These are phyloP conservation scores for Septoria petroselini DNA, from an alignment of 2,329 filamentous ascomycete species.

Conservation along the genomic window DNA sequence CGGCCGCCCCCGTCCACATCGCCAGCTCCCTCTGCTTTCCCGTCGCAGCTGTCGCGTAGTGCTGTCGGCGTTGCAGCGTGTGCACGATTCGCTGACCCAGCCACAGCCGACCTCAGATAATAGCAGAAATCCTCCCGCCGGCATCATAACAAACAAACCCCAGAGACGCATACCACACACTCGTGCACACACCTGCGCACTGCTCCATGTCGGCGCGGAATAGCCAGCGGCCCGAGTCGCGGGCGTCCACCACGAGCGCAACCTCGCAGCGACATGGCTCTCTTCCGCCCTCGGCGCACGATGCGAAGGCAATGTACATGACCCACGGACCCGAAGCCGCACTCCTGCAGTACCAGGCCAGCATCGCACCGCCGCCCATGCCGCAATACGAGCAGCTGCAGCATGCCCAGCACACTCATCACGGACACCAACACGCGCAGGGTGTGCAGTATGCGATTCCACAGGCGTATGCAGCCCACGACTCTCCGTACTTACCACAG, in stretches of 20 bases:
- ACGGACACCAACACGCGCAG: slow-evolving; percentile 26
- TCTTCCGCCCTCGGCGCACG: slow-evolving; percentile 22
- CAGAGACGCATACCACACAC: neutral
- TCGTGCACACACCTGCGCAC: slow-evolving; percentile 22
- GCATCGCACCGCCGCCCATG: slow-evolving; percentile 28
- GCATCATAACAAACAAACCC: slow-evolving; percentile 11
- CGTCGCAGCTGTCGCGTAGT: neutral
- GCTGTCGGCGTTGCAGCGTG: neutral
- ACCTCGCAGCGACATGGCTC: slow-evolving; percentile 33
- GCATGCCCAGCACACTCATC: slow-evolving; percentile 14
- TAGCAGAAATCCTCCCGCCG: slow-evolving; percentile 15
- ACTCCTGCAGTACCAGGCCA: slow-evolving; percentile 34
- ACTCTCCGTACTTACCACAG: slow-evolving; percentile 29
- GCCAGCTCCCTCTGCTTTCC: too few species aligned
- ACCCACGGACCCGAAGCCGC: slow-evolving; percentile 32
- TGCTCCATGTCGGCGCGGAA: slow-evolving; percentile 32
- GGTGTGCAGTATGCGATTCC: slow-evolving; percentile 26
- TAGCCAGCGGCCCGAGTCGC: slow-evolving; percentile 33
- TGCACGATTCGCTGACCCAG: slow-evolving; percentile 2
- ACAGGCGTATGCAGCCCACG: slow-evolving; percentile 27
- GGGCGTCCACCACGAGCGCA: slow-evolving; percentile 38
- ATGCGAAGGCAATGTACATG: slow-evolving; percentile 28
- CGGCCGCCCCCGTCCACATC: neutral
- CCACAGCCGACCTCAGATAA: slow-evolving; percentile 16
- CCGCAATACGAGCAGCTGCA: slow-evolving; percentile 25